Evolutionary conservation across 1,139 yeast genomes (phyloP).

Genomic region (Diutina neorugosa): DNA sequence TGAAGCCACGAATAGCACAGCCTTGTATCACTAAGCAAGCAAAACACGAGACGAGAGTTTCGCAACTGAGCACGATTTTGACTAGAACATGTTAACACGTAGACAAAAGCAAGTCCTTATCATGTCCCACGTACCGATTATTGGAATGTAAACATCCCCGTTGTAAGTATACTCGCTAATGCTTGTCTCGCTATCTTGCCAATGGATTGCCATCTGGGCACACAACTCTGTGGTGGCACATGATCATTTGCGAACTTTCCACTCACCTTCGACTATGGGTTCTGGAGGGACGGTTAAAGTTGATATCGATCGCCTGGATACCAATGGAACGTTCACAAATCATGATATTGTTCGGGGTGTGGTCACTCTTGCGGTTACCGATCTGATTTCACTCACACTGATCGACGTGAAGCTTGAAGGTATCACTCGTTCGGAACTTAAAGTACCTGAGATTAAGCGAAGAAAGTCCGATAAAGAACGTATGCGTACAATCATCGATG

Average conservation of each 20-base stretch:
- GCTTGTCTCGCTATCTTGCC: not conserved
- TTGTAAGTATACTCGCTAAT: too few relatives aligned
- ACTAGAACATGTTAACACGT: too few relatives aligned
- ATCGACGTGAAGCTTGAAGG: slow-evolving; percentile 55
- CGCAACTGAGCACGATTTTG: not conserved
- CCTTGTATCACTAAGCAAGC: not conserved
- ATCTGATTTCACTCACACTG: slow-evolving; percentile 35
- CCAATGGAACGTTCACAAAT: slow-evolving; percentile 39
- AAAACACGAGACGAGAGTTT: not conserved
- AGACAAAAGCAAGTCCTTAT: too few relatives aligned
- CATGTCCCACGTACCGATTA: too few relatives aligned
- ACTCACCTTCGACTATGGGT: not conserved
- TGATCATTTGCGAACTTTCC: not conserved
- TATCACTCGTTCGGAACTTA: slow-evolving; percentile 27
- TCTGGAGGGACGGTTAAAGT: slow-evolving; percentile 14
- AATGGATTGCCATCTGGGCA: not conserved
- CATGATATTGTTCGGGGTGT: slow-evolving; percentile 38
- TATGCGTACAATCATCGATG: slow-evolving; percentile 23
- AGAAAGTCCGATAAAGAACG: slow-evolving; percentile 10
- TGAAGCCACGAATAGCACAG: not conserved
- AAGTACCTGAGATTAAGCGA: slow-evolving; percentile 11
- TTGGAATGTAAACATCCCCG: too few relatives aligned
- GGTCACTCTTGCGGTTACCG: slow-evolving; percentile 30
- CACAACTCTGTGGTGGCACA: not conserved
- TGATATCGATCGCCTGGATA: slow-evolving; percentile 23